Evolutionary conservation across 1,139 yeast species (phyloP), one percentile per base, ranked within the genome.

Genomic region (Meyerozyma elateridarum): DNA sequence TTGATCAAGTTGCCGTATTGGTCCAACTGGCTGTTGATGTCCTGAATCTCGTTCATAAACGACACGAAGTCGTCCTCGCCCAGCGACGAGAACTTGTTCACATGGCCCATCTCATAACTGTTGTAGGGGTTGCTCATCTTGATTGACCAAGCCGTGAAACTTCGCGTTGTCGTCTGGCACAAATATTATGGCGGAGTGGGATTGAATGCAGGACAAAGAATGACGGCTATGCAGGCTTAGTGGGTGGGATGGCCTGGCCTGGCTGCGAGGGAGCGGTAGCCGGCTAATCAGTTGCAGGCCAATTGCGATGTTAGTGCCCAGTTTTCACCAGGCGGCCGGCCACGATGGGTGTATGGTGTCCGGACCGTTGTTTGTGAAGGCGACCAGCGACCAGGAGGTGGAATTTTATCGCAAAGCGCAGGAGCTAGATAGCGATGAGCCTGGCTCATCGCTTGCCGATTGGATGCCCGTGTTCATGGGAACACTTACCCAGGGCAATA

Each of bases 41-140:
- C 80, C 54, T 85, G 91, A 44, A 91, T 78, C 52, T 83, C 85
- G 48, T 78, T 74, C 81, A 89, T 88, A 58, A 83, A 89, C 35
- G 71, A 70, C 36, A 81, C 84, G 59, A 83, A 82, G 52, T 81
- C 91, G 44, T 64, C 68, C 36, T 63, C 69, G 33, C 56, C 59
- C 19, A 47, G 20, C 42, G 45, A 32, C 27, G 54, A 49, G 48
- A 52, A 44, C 47, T 57, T 55, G 40, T 54, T 52, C 43, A 54
- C 51, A 44, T 53, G 54, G 30, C 49, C 44, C 66, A 68, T 50
- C 48, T 65, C 68, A 40, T 63, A 61, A 29, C 55, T 46, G 38
- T 48, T 44, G 51, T 51, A 51, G 9, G 56, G 55, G 46, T 51
- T 51, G 42, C 54, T 50, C 56, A 51, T 51, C 30, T 17, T 24